Percentiles rank a stretch among this genome's conserved stretches.
phyloP scores from a whole-genome alignment of 2,329 filamentous ascomycete genomes.

The Fusarium duplospermum region DNA sequence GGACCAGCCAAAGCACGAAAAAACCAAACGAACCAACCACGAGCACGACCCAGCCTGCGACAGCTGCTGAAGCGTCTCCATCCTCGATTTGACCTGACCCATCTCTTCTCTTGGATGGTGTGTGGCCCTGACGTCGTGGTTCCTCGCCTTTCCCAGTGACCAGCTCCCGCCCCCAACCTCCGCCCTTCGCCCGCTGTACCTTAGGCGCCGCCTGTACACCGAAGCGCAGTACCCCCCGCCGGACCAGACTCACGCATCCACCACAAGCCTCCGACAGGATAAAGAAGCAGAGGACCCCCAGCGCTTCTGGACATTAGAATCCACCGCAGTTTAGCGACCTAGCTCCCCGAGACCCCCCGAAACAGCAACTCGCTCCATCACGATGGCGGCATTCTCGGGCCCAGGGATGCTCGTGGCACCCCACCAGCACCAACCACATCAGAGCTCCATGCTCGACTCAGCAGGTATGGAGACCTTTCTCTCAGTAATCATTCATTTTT shows the following conservation, averaged over 20 bases:
- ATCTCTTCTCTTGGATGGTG: conserved; percentile 34
- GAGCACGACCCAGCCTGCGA: conserved; percentile 21
- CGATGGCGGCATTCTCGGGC: conserved; percentile 43
- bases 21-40: conserved; percentile 36
- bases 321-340: background rate
- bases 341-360: conserved; percentile 13
- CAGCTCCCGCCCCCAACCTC: conserved; percentile 29
- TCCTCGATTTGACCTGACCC: conserved; percentile 21
- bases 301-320: background rate
- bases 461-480: conserved; percentile 39
- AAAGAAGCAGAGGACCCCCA: conserved; percentile 30
- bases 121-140: conserved; percentile 42
- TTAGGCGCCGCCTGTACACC: conserved; percentile 37
- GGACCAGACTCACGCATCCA: conserved; percentile 21
- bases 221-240: conserved; percentile 37
- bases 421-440: conserved; percentile 42
- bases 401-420: conserved; percentile 35
- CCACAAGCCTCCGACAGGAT: conserved; percentile 20
- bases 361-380: conserved; percentile 16
- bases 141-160: conserved; percentile 41
- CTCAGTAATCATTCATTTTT: conserved; percentile 26
- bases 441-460: conserved; percentile 34
- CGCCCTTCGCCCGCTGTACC: conserved; percentile 28
- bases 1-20: conserved; percentile 10
- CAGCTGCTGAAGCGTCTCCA: conserved; percentile 32